These are phyloP conservation scores for Filobasidium uniguttulatum DNA, from an alignment of 1,284 basidiomycete species.

Conservation along the genomic window DNA sequence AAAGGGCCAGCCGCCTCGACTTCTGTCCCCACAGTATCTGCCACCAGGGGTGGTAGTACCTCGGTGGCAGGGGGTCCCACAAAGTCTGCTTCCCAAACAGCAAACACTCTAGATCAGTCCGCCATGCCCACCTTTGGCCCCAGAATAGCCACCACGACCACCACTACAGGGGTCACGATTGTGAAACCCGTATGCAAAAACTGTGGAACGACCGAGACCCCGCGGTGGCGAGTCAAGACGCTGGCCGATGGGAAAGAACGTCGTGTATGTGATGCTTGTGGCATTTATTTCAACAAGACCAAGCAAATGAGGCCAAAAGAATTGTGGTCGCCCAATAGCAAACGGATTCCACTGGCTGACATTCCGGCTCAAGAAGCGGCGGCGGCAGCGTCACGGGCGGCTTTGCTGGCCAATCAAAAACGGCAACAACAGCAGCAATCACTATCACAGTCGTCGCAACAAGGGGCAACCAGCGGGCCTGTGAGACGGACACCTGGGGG, in stretches of 20 bases:
- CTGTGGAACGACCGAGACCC: slow-evolving; percentile 14
- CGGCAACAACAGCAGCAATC: too few relatives aligned
- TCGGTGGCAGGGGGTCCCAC: too few relatives aligned
- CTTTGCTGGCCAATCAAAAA: too few relatives aligned
- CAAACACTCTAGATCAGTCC: too few relatives aligned
- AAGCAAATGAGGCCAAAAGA: slow-evolving; percentile 16
- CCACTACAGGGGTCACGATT: too few relatives aligned
- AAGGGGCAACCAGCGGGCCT: neutral
- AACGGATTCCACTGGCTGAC: slow-evolving; percentile 4
- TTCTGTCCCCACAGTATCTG: too few relatives aligned
- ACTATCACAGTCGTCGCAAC: too few relatives aligned
- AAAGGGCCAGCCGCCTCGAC: too few relatives aligned
- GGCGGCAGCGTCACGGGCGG: neutral
- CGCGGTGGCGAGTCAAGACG: slow-evolving; percentile 14
- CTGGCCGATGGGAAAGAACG: slow-evolving; percentile 13
- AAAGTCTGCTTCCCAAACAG: too few relatives aligned
- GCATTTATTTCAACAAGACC: slow-evolving; percentile 15
- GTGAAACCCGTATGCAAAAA: slow-evolving; percentile 11
- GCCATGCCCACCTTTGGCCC: too few relatives aligned
- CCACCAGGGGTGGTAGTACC: too few relatives aligned
- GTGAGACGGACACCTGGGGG: neutral
- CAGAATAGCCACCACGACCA: too few relatives aligned
- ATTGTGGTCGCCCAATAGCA: slow-evolving; percentile 12
- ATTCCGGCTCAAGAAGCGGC: slow-evolving; percentile 4
- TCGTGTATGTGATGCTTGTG: slow-evolving; percentile 17